A percentile compares a stretch with the other conserved stretches of the same genome.
Conservation (phyloP, 2,329 filamentous ascomycete species). For the Dactylellina leptospora region DNA sequence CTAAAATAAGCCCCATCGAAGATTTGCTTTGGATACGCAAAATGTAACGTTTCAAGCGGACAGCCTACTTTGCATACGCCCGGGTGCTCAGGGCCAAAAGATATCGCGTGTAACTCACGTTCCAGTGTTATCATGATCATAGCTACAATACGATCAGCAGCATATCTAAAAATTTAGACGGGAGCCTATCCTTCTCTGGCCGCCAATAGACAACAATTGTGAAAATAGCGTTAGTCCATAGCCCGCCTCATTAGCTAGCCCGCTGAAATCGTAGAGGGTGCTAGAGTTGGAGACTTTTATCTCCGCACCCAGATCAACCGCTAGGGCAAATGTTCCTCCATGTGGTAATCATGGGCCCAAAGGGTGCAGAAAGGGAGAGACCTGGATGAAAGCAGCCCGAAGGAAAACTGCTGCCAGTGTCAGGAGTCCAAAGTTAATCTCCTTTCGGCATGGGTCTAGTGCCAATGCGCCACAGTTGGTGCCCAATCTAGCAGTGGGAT, state of each 20-base stretch:
- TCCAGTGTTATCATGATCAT: conserved; percentile 8
- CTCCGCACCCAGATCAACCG: conserved; percentile 48
- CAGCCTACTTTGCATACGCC: no score
- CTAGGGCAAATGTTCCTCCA: conserved; percentile 48
- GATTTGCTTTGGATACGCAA: not conserved
- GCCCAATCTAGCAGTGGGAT: conserved; percentile 28
- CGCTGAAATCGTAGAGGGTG: conserved; percentile 22
- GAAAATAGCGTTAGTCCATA: not conserved
- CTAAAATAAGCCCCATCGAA: not conserved
- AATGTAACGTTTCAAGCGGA: no score
- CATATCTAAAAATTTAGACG: conserved; percentile 37
- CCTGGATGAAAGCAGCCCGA: conserved; percentile 42
- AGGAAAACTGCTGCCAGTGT: conserved; percentile 29
- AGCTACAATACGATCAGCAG: conserved; percentile 44
- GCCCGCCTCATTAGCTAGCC: conserved; percentile 16
- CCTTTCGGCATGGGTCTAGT: conserved; percentile 37
- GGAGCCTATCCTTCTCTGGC: conserved; percentile 30
- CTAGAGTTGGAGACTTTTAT: conserved; percentile 23
- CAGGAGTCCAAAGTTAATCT: conserved; percentile 51
- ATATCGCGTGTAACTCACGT: conserved; percentile 50
- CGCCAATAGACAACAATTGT: not conserved
- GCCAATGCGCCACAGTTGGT: conserved; percentile 35
- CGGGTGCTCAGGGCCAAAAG: not conserved
- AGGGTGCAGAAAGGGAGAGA: conserved; percentile 12
- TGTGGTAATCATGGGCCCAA: conserved; percentile 14